Conservation (phyloP, 129 eudicot genomes). For the Helichrysum umbraculigerum region DNA sequence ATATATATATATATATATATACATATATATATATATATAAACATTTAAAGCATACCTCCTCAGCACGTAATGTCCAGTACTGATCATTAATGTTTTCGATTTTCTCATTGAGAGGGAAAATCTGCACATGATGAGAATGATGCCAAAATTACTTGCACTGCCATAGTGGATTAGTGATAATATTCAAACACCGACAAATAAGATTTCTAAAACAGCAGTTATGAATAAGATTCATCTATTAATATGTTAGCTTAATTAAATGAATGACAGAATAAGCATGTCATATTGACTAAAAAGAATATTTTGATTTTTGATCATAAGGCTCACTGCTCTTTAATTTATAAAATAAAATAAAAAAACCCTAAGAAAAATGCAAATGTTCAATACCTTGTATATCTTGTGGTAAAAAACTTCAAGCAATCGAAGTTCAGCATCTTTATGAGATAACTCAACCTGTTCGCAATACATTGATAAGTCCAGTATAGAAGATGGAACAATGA, state of each 20-base stretch:
- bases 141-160: background rate
- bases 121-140: slow-evolving; percentile 41
- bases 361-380: background rate
- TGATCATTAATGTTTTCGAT: slow-evolving; percentile 87
- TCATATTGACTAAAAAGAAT: background rate
- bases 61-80: slow-evolving; percentile 93
- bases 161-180: background rate
- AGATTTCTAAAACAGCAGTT: background rate
- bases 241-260: background rate
- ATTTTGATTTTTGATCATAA: background rate
- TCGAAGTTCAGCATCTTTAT: slow-evolving; percentile 79
- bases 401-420: slow-evolving; percentile 87
- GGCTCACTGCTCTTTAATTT: background rate
- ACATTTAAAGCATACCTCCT: slow-evolving; percentile 59
- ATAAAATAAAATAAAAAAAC: background rate
- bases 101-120: slow-evolving; percentile 72
- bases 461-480: slow-evolving; percentile 6
- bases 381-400: slow-evolving; percentile 83
- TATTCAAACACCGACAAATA: background rate
- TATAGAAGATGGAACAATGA: background rate
- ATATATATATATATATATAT: no score
- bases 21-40: background rate
- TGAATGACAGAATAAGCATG: background rate
- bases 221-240: background rate
- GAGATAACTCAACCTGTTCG: slow-evolving; percentile 77